A percentile compares a stretch with the other conserved stretches of the same genome.
These are phyloP conservation scores for Clonostachys rhizophaga DNA, from an alignment of 2,329 filamentous ascomycete genomes.

Conservation along the genomic window DNA sequence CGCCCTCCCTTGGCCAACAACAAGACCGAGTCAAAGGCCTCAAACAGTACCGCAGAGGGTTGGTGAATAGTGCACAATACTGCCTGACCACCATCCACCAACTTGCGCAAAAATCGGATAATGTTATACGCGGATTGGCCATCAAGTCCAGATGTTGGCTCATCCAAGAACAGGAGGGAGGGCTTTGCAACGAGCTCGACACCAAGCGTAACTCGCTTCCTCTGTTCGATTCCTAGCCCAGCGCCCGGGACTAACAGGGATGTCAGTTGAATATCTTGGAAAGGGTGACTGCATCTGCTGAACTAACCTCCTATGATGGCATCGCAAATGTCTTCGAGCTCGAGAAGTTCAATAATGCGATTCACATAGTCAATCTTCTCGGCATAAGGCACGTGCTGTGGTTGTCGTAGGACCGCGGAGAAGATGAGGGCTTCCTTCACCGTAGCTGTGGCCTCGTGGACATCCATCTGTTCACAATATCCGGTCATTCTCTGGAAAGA, in stretches of 20 bases:
- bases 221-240: conserved; percentile 42
- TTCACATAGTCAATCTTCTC: conserved; percentile 66
- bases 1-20: conserved; percentile 6
- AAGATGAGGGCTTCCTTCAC: conserved; percentile 65
- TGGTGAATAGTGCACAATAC: conserved; percentile 60
- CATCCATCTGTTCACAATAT: conserved; percentile 66
- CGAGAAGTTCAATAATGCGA: conserved; percentile 60
- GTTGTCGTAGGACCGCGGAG: conserved; percentile 60
- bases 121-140: conserved; percentile 24
- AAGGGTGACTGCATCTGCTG: not conserved
- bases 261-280: conserved; percentile 17
- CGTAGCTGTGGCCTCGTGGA: conserved; percentile 61
- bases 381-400: conserved; percentile 41
- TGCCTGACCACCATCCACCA: conserved; percentile 57
- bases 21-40: conserved; percentile 5
- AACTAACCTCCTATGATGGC: conserved; percentile 50
- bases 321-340: conserved; percentile 59
- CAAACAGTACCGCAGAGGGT: conserved; percentile 29
- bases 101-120: conserved; percentile 28
- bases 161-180: conserved; percentile 61
- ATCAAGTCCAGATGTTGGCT: conserved; percentile 50
- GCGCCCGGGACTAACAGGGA: conserved; percentile 29
- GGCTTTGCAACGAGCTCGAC: conserved; percentile 67
- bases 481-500: conserved; percentile 65
- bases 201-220: conserved; percentile 64